Evolutionary conservation across 2,329 filamentous ascomycete species (phyloP), one percentile per base, ranked within the genome.

Genomic region (Paecilomyces sp.): DNA sequence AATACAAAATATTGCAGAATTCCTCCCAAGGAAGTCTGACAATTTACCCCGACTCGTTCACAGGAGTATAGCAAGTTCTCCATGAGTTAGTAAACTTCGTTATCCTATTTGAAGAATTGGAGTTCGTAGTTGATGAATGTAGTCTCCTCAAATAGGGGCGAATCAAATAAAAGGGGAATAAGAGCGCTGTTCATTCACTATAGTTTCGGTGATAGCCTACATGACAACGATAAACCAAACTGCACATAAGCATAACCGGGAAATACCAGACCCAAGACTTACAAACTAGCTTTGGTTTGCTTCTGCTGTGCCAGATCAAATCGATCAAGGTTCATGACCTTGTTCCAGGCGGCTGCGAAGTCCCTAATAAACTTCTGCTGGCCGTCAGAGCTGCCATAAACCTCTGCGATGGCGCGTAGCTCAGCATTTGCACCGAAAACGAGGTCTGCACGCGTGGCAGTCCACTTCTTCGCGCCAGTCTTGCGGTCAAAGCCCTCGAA

Each of bases 381-480:
- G 9, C 78, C 81, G 66, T 88, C 88, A 0, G 78, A 68, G 64
- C 80, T 80, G 41, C 78, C 88, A 67, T 91, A 91, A 0, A 90
- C 82, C 78, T 91, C 88, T 3, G 88, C 76, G 34, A 90, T 73
- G 34, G 88, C 87, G 55, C 88, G 86, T 55, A 91, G 78, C 80
- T 91, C 89, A 28, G 88, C 80, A 65, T 91, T 88, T n/a, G 85
- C 85, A 58, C 88, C 88, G 62, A 91, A 87, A 62, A 91, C 80
- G 12, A 91, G 80, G 66, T 91, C 88, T 57, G 80, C 80, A 22
- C 88, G 88, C 1, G 86, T 87, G 47, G 82, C 88, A 6, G 81
- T 85, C 85, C 86, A 91, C 78, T 87, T 89, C 78, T 83, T 82
- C 55, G 77, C 68, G 57, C 87, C 87, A 15, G 81, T 83, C 79